These are phyloP conservation scores for Boletus vinaceobasis DNA, from an alignment of 768 basidiomycete species.

Conservation along the genomic window DNA sequence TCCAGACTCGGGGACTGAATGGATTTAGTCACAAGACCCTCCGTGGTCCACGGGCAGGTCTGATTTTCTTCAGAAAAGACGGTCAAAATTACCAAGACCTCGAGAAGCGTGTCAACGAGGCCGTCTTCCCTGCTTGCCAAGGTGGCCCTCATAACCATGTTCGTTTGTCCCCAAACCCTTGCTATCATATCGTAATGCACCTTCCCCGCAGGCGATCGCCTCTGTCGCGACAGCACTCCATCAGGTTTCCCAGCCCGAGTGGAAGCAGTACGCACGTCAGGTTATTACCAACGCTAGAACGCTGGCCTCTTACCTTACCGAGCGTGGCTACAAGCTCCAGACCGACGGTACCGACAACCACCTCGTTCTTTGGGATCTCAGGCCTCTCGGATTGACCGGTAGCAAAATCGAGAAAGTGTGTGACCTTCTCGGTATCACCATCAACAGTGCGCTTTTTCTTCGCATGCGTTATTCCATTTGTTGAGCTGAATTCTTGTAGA, in stretches of 20 bases:
- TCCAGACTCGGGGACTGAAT: background rate
- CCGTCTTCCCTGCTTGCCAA: constrained; percentile 99
- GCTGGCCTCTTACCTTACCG: constrained; percentile 67
- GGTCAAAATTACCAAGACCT: constrained; percentile 77
- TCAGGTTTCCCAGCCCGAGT: constrained; percentile 87
- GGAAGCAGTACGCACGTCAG: constrained; percentile 90
- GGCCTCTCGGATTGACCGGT: constrained; percentile 94
- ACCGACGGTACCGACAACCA: constrained; percentile 97
- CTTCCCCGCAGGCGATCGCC: constrained; percentile 72
- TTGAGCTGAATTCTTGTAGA: constrained; percentile 41
- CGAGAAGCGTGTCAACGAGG: constrained; percentile 96
- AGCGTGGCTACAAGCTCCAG: constrained; percentile 92
- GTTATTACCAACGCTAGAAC: constrained; percentile 86
- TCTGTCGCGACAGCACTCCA: constrained; percentile 89
- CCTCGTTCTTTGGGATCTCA: constrained; percentile 95
- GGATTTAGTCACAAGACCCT: constrained; percentile 87
- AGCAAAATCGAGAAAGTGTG: constrained; percentile 99
- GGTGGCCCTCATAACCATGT: constrained; percentile 99
- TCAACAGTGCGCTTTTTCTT: constrained; percentile 67
- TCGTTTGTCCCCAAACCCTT: constrained; percentile 21
- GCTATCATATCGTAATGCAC: background rate
- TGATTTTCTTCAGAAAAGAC: constrained; percentile 98
- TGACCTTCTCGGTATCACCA: constrained; percentile 93
- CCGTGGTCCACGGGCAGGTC: constrained; percentile 94
- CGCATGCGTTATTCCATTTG: background rate